Evolutionary conservation across 164 flowering plant species (phyloP).

Genomic region (Annona cherimola): DNA sequence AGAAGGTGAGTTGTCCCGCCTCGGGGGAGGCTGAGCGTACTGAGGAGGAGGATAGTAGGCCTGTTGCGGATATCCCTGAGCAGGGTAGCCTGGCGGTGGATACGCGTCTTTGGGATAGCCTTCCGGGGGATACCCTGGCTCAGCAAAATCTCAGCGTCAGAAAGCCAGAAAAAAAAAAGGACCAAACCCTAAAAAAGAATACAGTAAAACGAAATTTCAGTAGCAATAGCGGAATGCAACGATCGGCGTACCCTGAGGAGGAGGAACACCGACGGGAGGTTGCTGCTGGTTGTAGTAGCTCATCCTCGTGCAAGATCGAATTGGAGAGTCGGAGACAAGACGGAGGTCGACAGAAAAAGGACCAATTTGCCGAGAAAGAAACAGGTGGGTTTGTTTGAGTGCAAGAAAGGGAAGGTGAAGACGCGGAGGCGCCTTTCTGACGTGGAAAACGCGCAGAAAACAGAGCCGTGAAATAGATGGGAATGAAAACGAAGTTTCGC

Average conservation of each 20-base stretch:
- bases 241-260: constrained; percentile 63
- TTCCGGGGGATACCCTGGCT: constrained; percentile 71
- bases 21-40: constrained; percentile 7
- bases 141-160: constrained; percentile 14
- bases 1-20: constrained; percentile 2
- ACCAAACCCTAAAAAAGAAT: background rate
- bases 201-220: background rate
- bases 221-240: too few relatives aligned
- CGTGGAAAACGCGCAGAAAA: too few relatives aligned
- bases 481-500: too few relatives aligned
- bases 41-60: background rate
- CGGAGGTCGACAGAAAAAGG: too few relatives aligned
- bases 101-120: constrained; percentile 47
- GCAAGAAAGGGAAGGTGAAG: too few relatives aligned
- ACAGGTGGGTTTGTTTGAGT: too few relatives aligned
- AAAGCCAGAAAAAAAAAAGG: background rate
- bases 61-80: constrained; percentile 2
- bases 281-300: constrained; percentile 77
- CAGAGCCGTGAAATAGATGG: too few relatives aligned
- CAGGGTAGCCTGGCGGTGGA: constrained; percentile 5
- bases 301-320: constrained; percentile 24
- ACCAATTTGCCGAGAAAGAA: too few relatives aligned
- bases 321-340: too few relatives aligned
- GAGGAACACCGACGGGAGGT: constrained; percentile 88
- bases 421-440: too few relatives aligned